Conservation (phyloP, 2,329 filamentous ascomycete genomes). For the Byssoonygena ceratinophila region DNA sequence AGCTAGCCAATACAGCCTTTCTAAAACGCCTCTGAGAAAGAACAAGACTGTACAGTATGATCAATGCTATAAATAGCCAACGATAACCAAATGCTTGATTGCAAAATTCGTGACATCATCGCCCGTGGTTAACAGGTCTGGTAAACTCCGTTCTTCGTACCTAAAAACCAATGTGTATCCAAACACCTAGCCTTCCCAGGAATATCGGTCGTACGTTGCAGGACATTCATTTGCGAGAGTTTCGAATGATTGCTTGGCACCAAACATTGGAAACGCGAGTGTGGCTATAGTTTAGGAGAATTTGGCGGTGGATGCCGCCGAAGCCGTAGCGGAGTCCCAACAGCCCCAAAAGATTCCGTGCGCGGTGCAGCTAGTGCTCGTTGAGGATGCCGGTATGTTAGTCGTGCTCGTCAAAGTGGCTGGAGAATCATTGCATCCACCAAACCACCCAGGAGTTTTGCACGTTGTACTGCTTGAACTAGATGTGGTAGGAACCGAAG, state of each 20-base stretch:
- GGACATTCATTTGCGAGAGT: not conserved
- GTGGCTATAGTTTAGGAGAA: too few species aligned
- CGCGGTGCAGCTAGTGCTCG: slow-evolving; percentile 35
- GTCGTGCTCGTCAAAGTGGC: slow-evolving; percentile 19
- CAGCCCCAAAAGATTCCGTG: slow-evolving; percentile 52
- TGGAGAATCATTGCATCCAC: slow-evolving; percentile 30
- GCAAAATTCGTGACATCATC: slow-evolving; percentile 1
- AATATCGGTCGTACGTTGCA: not conserved
- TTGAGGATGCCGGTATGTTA: slow-evolving; percentile 18
- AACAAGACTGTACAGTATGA: not conserved
- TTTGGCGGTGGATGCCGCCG: slow-evolving; percentile 17
- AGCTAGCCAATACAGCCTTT: not conserved
- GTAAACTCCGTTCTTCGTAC: not conserved
- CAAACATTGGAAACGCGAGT: too few species aligned
- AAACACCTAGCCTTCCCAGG: not conserved
- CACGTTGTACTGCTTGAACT: slow-evolving; percentile 28
- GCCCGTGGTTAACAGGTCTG: not conserved
- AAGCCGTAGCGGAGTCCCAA: slow-evolving; percentile 29
- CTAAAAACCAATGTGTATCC: not conserved
- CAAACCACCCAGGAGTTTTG: slow-evolving; percentile 31
- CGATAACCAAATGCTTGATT: not conserved
- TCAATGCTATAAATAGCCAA: not conserved
- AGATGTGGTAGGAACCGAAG: slow-evolving; percentile 20
- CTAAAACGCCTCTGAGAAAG: not conserved
- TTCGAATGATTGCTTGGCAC: too few species aligned